These are phyloP conservation scores for Acrasis kona DNA, from an alignment of 78 protist genomes.

Conservation along the genomic window DNA sequence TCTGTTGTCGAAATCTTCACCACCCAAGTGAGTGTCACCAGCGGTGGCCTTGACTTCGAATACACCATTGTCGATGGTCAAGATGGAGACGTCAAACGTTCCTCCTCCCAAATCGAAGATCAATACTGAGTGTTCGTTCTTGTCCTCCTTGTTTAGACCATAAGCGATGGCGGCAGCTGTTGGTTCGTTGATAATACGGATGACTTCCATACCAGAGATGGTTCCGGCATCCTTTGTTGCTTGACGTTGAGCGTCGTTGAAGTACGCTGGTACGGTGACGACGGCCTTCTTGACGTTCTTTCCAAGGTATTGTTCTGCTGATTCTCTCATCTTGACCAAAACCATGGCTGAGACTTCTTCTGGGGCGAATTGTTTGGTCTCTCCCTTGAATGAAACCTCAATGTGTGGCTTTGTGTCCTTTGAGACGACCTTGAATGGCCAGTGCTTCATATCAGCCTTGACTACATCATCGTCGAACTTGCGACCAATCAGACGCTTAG, in stretches of 20 bases:
- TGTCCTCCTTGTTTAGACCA: conserved; percentile 21
- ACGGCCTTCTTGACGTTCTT: conserved; percentile 66
- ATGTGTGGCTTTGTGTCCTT: background rate
- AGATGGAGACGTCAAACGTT: conserved; percentile 78
- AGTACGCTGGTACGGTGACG: too few relatives aligned
- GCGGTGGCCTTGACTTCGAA: conserved; percentile 79
- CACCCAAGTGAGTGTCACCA: conserved; percentile 87
- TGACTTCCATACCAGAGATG: conserved; percentile 64
- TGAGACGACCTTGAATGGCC: conserved; percentile 11
- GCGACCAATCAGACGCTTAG: too few relatives aligned
- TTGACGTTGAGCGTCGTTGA: too few relatives aligned
- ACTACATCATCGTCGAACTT: conserved; percentile 89
- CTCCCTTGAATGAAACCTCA: conserved; percentile 5
- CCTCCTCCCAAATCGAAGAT: conserved; percentile 78
- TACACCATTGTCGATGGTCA: conserved; percentile 68
- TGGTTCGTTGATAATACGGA: conserved; percentile 78
- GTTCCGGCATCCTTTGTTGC: conserved; percentile 90
- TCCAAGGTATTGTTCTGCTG: conserved; percentile 83
- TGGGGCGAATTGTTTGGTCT: conserved; percentile 48
- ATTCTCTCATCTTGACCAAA: conserved; percentile 82
- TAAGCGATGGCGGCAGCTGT: conserved; percentile 82
- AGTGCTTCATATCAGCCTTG: conserved; percentile 80
- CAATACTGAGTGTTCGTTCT: conserved; percentile 40
- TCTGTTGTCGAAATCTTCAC: conserved; percentile 82
- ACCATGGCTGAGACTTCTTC: conserved; percentile 90